Conservation (phyloP, 345 rosid genomes). For the Pistacia vera region DNA sequence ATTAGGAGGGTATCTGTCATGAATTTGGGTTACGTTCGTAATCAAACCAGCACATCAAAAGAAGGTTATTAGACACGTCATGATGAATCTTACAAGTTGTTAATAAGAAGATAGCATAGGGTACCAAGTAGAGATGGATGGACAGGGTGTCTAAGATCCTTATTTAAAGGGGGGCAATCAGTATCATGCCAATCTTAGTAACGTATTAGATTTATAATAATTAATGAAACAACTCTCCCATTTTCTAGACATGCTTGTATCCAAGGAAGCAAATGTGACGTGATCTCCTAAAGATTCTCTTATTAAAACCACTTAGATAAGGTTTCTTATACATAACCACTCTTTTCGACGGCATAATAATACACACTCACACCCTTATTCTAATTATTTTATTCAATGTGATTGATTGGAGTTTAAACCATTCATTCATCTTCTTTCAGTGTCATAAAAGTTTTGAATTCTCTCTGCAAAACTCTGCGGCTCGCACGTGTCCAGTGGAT, state of each 20-base stretch:
- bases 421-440: constrained; percentile 6
- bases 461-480: constrained; percentile 19
- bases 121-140: constrained; percentile 11
- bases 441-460: constrained; percentile 1
- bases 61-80: too few relatives aligned
- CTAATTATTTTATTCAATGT: background rate
- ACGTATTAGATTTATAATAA: background rate
- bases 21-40: background rate
- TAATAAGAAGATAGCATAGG: background rate
- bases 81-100: too few relatives aligned
- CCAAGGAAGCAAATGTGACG: constrained; percentile 44
- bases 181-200: constrained; percentile 25
- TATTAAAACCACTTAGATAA: constrained; percentile 17
- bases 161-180: constrained; percentile 19
- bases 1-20: constrained; percentile 1
- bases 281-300: constrained; percentile 50
- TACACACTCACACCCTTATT: too few relatives aligned
- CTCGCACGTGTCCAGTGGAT: constrained; percentile 44
- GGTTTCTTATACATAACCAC: constrained; percentile 2
- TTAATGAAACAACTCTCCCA: constrained; percentile 28
- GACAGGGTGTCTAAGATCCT: constrained; percentile 12
- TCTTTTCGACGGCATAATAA: constrained; percentile 13
- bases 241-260: constrained; percentile 49
- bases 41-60: background rate
- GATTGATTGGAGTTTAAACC: background rate